Percentiles rank a stretch among this genome's conserved stretches.
phyloP scores from a whole-genome alignment of 371 early-diverging fungal genomes.

The Mortierella sp. region DNA sequence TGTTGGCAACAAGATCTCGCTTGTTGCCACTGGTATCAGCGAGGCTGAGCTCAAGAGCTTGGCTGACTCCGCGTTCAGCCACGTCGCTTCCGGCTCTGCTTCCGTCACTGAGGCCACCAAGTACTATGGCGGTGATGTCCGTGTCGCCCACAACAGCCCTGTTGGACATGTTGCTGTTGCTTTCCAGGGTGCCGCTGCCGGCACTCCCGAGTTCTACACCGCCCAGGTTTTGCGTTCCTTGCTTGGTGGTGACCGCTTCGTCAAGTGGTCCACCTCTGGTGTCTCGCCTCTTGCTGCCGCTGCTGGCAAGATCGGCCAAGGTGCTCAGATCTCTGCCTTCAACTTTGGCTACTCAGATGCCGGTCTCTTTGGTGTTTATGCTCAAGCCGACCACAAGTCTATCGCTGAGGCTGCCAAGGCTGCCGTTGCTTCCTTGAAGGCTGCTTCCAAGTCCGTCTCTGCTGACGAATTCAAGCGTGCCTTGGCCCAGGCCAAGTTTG shows the following conservation, averaged over 20 bases:
- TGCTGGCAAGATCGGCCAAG: conserved; percentile 68
- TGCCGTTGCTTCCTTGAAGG: conserved; percentile 81
- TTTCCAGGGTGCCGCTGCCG: conserved; percentile 78
- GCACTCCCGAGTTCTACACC: conserved; percentile 78
- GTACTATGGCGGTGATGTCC: conserved; percentile 90
- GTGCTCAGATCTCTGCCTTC: conserved; percentile 81
- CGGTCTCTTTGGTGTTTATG: conserved; percentile 90
- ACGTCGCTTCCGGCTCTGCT: conserved; percentile 62
- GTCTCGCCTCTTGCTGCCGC: conserved; percentile 79
- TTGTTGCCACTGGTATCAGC: conserved; percentile 90
- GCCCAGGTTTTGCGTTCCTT: conserved; percentile 84
- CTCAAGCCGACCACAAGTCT: conserved; percentile 73
- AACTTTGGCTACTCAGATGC: conserved; percentile 93
- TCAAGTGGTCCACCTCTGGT: conserved; percentile 82
- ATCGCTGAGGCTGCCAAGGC: conserved; percentile 73
- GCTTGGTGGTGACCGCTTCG: conserved; percentile 82
- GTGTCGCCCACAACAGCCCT: conserved; percentile 65
- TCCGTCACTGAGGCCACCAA: conserved; percentile 63
- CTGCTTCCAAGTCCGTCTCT: conserved; percentile 68
- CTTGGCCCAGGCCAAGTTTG: conserved; percentile 88
- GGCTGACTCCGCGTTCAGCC: conserved; percentile 62
- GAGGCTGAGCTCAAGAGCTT: conserved; percentile 73
- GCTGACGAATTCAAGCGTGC: conserved; percentile 83
- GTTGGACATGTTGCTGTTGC: conserved; percentile 83
- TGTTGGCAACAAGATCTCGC: conserved; percentile 79